Base-by-base conservation (phyloP, 2,329 filamentous ascomycete genomes). In the Claviceps cyperi region DNA sequence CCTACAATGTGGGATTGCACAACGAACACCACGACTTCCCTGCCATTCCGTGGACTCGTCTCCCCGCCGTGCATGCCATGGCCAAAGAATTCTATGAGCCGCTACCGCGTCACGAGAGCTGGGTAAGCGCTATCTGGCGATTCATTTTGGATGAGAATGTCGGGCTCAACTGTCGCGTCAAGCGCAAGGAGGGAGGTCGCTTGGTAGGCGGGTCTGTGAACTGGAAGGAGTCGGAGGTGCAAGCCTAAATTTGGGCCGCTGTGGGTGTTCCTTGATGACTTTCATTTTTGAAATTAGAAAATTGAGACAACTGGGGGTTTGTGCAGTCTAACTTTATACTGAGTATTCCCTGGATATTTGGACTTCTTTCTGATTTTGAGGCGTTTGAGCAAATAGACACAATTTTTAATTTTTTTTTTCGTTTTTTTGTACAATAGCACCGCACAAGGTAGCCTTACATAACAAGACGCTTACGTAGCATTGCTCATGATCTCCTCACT, bases 1-100 rank as follows among this genome's bases (percentile, higher is more conserved):
- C 90, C 1, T 98, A 97, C 75, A 98, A 98, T 60, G 92, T 98
- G 44, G 92, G 92, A 49, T 72, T 96, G 61, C 92, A 98, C 73
- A 98, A 98, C 65, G 92, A 98, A 73, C 92, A 98, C 69, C 92
- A 98, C 66, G 92, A 98, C 67, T 98, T 98, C 70, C 92, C 92
- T 11, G 92, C 92, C 46, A 80, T 98, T 45, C 91, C 92, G 0
- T 98, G 92, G 92, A 96, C 89, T 9, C 76, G 84, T 35, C 76
- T 98, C 39, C 85, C 83, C 50, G 75, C 75, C 62, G 73, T 98
- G 49, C 81, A 90, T 62, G 70, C 80, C 55, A 85, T 94, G 51
- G 92, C 92, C 1, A 77, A 77, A 56, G 92, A 97, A 68, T 98
- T 96, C 64, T 98, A 98, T 69, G 80, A 84, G 56, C 84, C 86